Conservation (phyloP, 108 stramenopile species). For the Nitzschia sp. region DNA sequence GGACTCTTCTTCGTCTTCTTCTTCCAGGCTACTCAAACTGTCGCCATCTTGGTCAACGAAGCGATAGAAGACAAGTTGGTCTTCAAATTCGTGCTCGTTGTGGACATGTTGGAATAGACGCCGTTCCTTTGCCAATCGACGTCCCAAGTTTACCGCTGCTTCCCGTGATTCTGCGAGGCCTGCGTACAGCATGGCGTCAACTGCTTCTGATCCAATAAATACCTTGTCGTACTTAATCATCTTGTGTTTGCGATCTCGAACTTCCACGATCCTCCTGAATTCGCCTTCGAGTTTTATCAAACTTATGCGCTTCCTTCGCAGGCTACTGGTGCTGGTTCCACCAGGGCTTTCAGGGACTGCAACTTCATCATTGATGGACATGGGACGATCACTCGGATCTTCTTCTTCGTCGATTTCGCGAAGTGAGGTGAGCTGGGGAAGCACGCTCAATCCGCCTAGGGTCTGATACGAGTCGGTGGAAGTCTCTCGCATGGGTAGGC, state of each 20-base stretch:
- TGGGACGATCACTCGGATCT: no score
- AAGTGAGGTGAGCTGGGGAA: no score
- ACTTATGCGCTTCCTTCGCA: no score
- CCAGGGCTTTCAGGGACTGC: no score
- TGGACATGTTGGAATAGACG: constrained; percentile 35
- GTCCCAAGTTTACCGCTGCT: constrained; percentile 59
- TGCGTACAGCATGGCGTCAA: constrained; percentile 50
- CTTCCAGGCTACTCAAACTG: not conserved
- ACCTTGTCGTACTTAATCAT: constrained; percentile 24
- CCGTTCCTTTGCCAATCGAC: constrained; percentile 36
- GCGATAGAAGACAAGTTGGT: constrained; percentile 47
- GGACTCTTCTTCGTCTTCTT: not conserved
- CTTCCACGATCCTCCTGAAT: not conserved
- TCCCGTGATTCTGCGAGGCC: constrained; percentile 42
- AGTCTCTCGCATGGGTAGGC: no score
- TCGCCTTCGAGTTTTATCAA: not conserved
- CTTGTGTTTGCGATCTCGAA: constrained; percentile 4
- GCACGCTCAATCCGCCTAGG: no score
- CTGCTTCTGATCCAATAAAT: constrained; percentile 52
- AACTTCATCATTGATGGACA: no score
- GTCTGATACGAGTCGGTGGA: no score
- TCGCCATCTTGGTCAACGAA: constrained; percentile 26
- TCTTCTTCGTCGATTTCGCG: no score
- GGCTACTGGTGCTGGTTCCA: no score
- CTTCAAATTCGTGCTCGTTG: constrained; percentile 47